These are phyloP conservation scores for Marasmius tenuissimus DNA, from an alignment of 1,284 basidiomycete species.

Conservation along the genomic window DNA sequence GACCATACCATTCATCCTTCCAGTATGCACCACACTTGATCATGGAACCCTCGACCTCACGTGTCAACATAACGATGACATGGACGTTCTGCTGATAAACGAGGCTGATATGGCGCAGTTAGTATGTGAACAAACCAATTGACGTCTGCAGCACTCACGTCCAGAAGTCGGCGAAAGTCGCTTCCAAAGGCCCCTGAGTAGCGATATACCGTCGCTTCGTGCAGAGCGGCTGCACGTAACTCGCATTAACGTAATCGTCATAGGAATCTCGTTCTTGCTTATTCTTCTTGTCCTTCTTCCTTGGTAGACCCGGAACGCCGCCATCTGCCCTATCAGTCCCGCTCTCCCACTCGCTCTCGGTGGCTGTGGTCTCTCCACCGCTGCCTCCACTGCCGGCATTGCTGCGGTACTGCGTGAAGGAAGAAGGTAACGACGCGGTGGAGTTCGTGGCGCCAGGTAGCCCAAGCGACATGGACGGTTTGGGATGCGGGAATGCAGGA, in stretches of 20 bases:
- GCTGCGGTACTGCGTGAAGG: background rate
- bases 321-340: slow-evolving; percentile 9
- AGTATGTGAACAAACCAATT: slow-evolving; percentile 1
- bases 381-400: background rate
- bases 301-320: background rate
- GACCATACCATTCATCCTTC: slow-evolving; percentile 72
- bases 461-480: background rate
- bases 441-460: background rate
- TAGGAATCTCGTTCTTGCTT: slow-evolving; percentile 29
- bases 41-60: slow-evolving; percentile 85
- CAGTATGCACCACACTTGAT: slow-evolving; percentile 95
- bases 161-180: slow-evolving; percentile 95
- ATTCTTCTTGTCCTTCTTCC: background rate
- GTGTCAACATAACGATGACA: slow-evolving; percentile 88
- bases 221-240: slow-evolving; percentile 83
- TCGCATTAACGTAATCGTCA: slow-evolving; percentile 94
- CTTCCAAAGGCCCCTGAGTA: slow-evolving; percentile 91
- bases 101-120: slow-evolving; percentile 41
- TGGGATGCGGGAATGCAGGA: background rate
- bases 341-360: slow-evolving; percentile 3
- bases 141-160: slow-evolving; percentile 33
- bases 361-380: background rate
- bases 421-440: background rate
- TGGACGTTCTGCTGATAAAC: slow-evolving; percentile 82
- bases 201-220: slow-evolving; percentile 88